phyloP scores from a whole-genome alignment of 2,329 filamentous ascomycete species.

The Orbilia brochopaga region DNA sequence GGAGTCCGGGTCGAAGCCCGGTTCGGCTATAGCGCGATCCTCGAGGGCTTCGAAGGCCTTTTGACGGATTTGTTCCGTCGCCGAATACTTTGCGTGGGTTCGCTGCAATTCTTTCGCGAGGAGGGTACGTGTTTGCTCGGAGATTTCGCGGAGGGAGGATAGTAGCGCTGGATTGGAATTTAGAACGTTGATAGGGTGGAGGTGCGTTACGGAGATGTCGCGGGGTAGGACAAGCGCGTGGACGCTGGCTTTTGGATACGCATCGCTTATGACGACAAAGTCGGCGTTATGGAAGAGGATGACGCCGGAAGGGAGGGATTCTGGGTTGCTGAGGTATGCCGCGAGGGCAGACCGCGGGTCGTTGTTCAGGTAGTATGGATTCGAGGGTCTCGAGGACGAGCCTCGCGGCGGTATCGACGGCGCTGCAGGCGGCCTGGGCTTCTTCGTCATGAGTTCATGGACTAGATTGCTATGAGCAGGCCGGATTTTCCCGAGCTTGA shows the following conservation, averaged over 20 bases:
- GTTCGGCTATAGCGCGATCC: slow-evolving; percentile 55
- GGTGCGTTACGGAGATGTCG: slow-evolving; percentile 65
- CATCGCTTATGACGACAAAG: slow-evolving; percentile 79
- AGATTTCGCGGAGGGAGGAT: slow-evolving; percentile 24
- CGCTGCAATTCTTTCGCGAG: slow-evolving; percentile 78
- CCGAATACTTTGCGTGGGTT: slow-evolving; percentile 69
- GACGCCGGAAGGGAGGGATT: slow-evolving; percentile 65
- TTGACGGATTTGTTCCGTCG: slow-evolving; percentile 68
- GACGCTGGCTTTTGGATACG: slow-evolving; percentile 82
- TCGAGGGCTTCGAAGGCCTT: slow-evolving; percentile 68
- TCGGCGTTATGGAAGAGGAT: slow-evolving; percentile 72
- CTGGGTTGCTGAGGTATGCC: slow-evolving; percentile 70
- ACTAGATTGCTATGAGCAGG: slow-evolving; percentile 13
- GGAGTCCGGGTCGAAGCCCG: slow-evolving; percentile 52
- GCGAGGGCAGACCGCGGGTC: slow-evolving; percentile 67
- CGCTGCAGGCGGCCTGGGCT: slow-evolving; percentile 23
- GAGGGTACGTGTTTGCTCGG: slow-evolving; percentile 65
- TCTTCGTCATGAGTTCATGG: slow-evolving; percentile 36
- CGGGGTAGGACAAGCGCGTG: slow-evolving; percentile 90
- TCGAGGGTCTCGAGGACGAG: slow-evolving; percentile 1
- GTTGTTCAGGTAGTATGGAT: slow-evolving; percentile 33
- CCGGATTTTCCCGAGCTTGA: neutral
- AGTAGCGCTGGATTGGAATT: slow-evolving; percentile 32
- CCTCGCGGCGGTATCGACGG: neutral
- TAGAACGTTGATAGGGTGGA: slow-evolving; percentile 80